A percentile compares a stretch with the other conserved stretches of the same genome.
Conservation (phyloP, 805 yeast genomes). For the Candida ficus region DNA sequence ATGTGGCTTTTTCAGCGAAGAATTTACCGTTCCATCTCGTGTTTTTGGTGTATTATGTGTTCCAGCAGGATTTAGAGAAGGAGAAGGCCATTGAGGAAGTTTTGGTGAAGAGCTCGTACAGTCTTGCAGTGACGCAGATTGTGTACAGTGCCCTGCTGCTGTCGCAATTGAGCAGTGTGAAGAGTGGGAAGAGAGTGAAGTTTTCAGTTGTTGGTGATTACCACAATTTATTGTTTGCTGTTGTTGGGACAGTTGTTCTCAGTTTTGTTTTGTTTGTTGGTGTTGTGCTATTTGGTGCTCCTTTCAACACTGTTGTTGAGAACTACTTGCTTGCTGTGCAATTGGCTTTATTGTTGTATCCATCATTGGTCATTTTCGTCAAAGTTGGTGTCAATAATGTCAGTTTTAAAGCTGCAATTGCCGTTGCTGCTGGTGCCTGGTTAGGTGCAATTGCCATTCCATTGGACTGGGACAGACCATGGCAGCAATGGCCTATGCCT, state of each 20-base stretch:
- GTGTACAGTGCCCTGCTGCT: neutral
- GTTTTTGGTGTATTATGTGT: neutral
- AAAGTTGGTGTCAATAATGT: conserved; percentile 33
- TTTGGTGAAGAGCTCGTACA: neutral
- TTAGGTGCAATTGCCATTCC: conserved; percentile 92
- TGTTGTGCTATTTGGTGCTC: conserved; percentile 76
- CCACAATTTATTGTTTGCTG: conserved; percentile 3
- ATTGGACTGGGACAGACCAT: conserved; percentile 94
- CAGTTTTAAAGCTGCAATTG: conserved; percentile 29
- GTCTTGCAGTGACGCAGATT: neutral
- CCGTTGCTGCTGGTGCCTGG: conserved; percentile 69
- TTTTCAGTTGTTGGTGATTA: neutral
- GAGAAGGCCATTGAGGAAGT: neutral
- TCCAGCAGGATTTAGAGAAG: conserved; percentile 1
- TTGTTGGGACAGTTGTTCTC: neutral
- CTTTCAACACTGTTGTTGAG: conserved; percentile 51
- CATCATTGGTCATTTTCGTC: conserved; percentile 59
- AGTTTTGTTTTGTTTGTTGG: conserved; percentile 20
- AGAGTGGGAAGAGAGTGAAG: conserved; percentile 1
- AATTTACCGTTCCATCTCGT: conserved; percentile 3
- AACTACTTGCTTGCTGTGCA: conserved; percentile 62
- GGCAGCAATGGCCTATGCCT: conserved; percentile 97
- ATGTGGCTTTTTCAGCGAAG: neutral
- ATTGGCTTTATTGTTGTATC: conserved; percentile 51
- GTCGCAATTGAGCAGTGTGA: neutral